phyloP scores from a whole-genome alignment of 495 filamentous ascomycete species.

The Penicillium robsamsonii region DNA sequence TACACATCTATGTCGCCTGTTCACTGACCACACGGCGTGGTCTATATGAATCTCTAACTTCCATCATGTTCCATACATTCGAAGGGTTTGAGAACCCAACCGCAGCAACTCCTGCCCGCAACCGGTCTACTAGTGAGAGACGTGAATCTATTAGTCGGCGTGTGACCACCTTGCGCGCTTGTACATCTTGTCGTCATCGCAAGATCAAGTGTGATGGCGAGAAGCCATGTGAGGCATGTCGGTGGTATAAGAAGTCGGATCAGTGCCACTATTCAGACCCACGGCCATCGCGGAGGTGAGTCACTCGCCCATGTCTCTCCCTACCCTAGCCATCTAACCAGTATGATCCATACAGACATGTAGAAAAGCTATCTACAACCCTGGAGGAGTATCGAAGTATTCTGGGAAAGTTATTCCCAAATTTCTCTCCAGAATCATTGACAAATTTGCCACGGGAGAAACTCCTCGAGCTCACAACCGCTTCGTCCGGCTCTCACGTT shows the following conservation, averaged over 20 bases:
- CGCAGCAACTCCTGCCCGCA: conserved; percentile 26
- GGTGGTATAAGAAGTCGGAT: conserved; percentile 48
- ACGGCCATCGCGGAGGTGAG: conserved; percentile 40
- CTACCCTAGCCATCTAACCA: background rate
- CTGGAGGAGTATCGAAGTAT: conserved; percentile 40
- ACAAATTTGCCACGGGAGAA: conserved; percentile 48
- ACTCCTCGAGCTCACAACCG: conserved; percentile 42
- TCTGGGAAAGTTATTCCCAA: conserved; percentile 40
- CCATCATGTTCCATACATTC: conserved; percentile 45
- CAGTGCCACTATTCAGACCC: conserved; percentile 45
- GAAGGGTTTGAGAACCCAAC: conserved; percentile 41
- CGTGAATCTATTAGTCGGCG: conserved; percentile 40
- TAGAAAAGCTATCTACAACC: conserved; percentile 43
- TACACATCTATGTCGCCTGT: background rate
- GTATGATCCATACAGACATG: conserved; percentile 31
- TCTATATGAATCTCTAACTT: conserved; percentile 7
- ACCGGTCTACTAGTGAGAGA: conserved; percentile 30
- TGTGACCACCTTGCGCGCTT: conserved; percentile 43
- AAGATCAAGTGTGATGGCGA: conserved; percentile 51
- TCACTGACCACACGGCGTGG: conserved; percentile 13
- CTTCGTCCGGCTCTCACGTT: conserved; percentile 11
- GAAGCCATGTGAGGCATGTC: conserved; percentile 47
- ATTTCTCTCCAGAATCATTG: conserved; percentile 37
- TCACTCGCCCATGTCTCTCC: background rate
- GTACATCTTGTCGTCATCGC: conserved; percentile 47